A percentile compares a stretch with the other conserved stretches of the same genome.
phyloP scores from a whole-genome alignment of 106 monocot genomes.

The Acanthochlamys bracteata region DNA sequence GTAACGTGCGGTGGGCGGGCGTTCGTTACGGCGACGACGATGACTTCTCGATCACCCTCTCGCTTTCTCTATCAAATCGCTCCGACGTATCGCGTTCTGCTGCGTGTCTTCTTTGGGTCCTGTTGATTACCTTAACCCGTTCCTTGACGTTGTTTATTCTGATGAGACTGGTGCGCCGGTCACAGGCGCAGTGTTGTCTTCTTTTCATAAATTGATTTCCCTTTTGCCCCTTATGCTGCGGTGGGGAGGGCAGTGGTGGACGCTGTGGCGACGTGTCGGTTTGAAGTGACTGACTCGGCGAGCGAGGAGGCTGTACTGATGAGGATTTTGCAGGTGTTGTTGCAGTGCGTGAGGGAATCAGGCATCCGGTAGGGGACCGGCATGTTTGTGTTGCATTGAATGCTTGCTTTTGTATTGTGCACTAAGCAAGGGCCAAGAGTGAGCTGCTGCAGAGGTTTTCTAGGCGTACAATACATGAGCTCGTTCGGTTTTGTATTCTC shows the following conservation, averaged over 20 bases:
- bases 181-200: not conserved
- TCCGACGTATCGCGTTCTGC: not conserved
- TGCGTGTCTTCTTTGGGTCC: not conserved
- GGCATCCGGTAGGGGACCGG: not conserved
- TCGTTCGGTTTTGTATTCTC: not conserved
- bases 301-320: constrained; percentile 2
- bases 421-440: not conserved
- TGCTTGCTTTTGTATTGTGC: not conserved
- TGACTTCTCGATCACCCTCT: not conserved
- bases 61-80: not conserved
- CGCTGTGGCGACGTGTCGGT: not conserved
- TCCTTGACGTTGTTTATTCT: not conserved
- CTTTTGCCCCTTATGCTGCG: not conserved
- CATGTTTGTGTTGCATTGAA: not conserved
- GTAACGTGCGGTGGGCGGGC: constrained; percentile 1
- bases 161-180: constrained; percentile 1
- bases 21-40: constrained; percentile 1
- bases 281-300: constrained; percentile 2
- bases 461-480: constrained; percentile 1
- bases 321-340: constrained; percentile 1
- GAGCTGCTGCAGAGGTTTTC: not conserved
- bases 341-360: not conserved
- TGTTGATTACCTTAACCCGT: not conserved
- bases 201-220: not conserved
- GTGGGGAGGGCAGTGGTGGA: not conserved